Percentiles rank a stretch among this genome's conserved stretches.
These are phyloP conservation scores for Adansonia madagascariensis DNA, from an alignment of 441 rosid species.

Conservation along the genomic window DNA sequence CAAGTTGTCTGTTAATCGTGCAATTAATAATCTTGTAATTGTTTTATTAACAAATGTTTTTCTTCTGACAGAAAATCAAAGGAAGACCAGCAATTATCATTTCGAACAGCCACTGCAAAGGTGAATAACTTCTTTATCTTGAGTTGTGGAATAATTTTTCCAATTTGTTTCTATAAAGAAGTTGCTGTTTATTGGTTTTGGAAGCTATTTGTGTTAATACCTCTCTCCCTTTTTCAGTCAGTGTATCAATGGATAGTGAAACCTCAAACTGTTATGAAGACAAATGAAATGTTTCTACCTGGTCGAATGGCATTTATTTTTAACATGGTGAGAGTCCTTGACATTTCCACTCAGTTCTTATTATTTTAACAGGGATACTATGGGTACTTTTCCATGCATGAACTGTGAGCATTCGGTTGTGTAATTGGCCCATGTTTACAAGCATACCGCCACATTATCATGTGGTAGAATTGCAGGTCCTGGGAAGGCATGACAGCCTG, in stretches of 20 bases:
- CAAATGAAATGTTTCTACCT: slow-evolving; percentile 95
- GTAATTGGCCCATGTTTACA: background rate
- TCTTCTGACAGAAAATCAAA: slow-evolving; percentile 51
- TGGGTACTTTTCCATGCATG: background rate
- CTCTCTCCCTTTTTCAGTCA: slow-evolving; percentile 54
- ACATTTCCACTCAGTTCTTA: slow-evolving; percentile 11
- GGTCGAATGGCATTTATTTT: slow-evolving; percentile 92
- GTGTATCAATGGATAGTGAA: slow-evolving; percentile 89
- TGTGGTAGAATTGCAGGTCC: background rate
- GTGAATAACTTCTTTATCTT: slow-evolving; percentile 38
- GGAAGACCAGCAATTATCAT: slow-evolving; percentile 78
- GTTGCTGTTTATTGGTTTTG: slow-evolving; percentile 4
- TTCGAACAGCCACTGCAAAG: slow-evolving; percentile 88
- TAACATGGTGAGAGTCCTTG: slow-evolving; percentile 61
- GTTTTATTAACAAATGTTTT: slow-evolving; percentile 7
- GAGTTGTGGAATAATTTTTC: background rate
- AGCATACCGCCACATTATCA: background rate
- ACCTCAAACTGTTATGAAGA: slow-evolving; percentile 78
- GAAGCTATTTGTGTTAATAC: slow-evolving; percentile 19
- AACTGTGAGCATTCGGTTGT: background rate
- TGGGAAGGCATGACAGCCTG: background rate
- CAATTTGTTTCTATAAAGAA: background rate
- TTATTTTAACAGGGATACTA: slow-evolving; percentile 15
- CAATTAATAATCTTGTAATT: background rate
- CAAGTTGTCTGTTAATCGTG: background rate